Base-by-base conservation (phyloP, 2,329 filamentous ascomycete genomes). In the Phaeosphaeria sp. region DNA sequence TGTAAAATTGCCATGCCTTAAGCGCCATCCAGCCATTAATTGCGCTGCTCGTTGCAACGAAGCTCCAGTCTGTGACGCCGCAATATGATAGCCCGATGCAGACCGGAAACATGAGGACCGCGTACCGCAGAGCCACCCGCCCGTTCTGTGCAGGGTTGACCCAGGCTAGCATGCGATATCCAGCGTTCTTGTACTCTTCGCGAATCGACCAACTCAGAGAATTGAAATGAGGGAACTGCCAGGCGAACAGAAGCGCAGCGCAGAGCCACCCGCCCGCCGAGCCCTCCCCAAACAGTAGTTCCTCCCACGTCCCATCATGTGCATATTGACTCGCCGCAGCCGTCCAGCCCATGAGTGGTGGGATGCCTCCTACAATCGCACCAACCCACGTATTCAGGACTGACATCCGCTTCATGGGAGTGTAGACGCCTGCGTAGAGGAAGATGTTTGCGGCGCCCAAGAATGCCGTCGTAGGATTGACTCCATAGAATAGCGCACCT, bases 221-320 rank as follows among this genome's bases (percentile, higher is more conserved):
- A 84, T 97, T 98, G 81, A 99, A 99, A 79, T 99, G 95, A 2
- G 95, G 93, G 73, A 99, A 98, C 74, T 99, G 94, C 95, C 95
- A 99, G 13, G 93, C 90, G 66, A 97, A 96, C 5, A 99, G 82
- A 6, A 98, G 80, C 0, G 85, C 87, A 0, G 92, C 94, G 15
- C 97, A 82, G 0, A 98, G 80, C 95, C 95, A 99, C 3, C 94
- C 95, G 5, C 95, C 95, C 11, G 88, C 79, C 23, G 82, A 84
- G 76, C 87, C 71, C 75, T 89, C 74, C 70, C 91, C 89, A 55
- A 96, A 86, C 0, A 96, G 81, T 41, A 96, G 84, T 72, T 95
- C 92, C 49, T 85, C 83, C 89, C 90, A 95, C 11, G 87, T 89
- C 3, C 74, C 76, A 6, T 73, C 69, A 27, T 79, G 78, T 9